phyloP scores from a whole-genome alignment of 495 filamentous ascomycete genomes.

The Aspergillus coremiiformis region DNA sequence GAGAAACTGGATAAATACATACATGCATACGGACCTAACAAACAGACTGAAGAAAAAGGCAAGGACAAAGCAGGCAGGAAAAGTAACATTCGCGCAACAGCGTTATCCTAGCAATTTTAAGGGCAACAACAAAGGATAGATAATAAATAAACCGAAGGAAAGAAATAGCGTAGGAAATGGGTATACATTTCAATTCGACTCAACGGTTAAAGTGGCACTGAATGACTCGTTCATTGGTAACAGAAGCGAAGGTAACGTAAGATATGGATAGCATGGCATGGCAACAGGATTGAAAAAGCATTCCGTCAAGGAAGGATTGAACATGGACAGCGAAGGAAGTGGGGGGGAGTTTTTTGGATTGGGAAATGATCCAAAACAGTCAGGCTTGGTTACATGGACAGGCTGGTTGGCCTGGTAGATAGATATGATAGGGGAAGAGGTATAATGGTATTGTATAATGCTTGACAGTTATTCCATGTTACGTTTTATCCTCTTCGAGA shows the following conservation, averaged over 20 bases:
- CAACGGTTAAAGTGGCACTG: constrained; percentile 11
- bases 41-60: neutral
- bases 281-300: neutral
- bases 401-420: neutral
- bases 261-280: no score
- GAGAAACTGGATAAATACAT: neutral
- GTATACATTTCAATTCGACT: constrained; percentile 29
- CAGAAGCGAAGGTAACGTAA: constrained; percentile 2
- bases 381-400: neutral
- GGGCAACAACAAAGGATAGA: neutral
- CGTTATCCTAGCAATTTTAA: neutral
- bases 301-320: neutral
- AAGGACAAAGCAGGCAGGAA: neutral
- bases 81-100: neutral
- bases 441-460: neutral
- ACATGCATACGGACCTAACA: neutral
- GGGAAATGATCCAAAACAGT: neutral
- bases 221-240: constrained; percentile 4
- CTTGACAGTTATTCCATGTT: neutral
- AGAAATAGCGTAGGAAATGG: constrained; percentile 11
- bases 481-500: constrained; percentile 28
- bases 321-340: constrained; percentile 7
- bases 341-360: neutral
- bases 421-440: neutral
- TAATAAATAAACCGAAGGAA: neutral